Conservation (phyloP, 805 yeast genomes). For the Yarrowia porcina region DNA sequence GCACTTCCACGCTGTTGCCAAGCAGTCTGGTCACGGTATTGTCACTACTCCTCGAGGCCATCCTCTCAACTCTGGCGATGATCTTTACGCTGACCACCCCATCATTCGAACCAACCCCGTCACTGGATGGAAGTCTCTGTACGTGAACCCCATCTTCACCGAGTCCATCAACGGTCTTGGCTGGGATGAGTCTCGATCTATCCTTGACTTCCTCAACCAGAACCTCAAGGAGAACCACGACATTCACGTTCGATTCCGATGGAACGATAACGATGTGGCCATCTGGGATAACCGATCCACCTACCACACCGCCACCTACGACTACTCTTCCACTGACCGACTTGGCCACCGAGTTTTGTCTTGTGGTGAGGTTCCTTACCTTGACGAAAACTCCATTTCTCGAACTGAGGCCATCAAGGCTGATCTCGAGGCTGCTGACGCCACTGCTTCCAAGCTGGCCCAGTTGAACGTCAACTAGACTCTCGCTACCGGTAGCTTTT, state of each 20-base stretch:
- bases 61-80: conserved; percentile 47
- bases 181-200: conserved; percentile 62
- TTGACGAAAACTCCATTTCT: conserved; percentile 42
- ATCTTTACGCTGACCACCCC: conserved; percentile 45
- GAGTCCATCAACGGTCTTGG: conserved; percentile 69
- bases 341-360: conserved; percentile 50
- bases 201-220: conserved; percentile 55
- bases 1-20: conserved; percentile 28
- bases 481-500: conserved; percentile 1
- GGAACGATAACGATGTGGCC: conserved; percentile 53
- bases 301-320: conserved; percentile 53
- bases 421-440: conserved; percentile 15
- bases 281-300: conserved; percentile 61
- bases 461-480: conserved; percentile 17
- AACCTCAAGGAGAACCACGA: conserved; percentile 34
- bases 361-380: conserved; percentile 52
- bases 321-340: conserved; percentile 35
- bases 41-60: conserved; percentile 49
- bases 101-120: conserved; percentile 62
- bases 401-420: conserved; percentile 29
- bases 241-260: conserved; percentile 53
- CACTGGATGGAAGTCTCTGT: conserved; percentile 59
- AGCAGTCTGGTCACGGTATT: conserved; percentile 39
- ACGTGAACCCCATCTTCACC: conserved; percentile 56
- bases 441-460: conserved; percentile 9